Conservation (phyloP, 768 basidiomycete species). For the Tylopilus plumbeoviolaceoides region DNA sequence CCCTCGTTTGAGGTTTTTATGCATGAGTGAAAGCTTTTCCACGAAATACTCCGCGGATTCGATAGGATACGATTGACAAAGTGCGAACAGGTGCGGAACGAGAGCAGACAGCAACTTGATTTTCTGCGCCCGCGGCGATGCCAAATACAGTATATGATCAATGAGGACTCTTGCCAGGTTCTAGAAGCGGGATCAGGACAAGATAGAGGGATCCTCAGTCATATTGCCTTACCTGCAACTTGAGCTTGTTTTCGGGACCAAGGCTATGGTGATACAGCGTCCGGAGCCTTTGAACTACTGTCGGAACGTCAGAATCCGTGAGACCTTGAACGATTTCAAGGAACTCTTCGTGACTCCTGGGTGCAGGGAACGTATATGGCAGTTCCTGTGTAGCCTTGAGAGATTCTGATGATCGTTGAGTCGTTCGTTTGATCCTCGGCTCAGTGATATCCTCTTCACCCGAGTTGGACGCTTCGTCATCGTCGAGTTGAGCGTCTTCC, state of each 20-base stretch:
- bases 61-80: slow-evolving; percentile 79
- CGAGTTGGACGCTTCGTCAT: slow-evolving; percentile 34
- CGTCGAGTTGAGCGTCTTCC: slow-evolving; percentile 34
- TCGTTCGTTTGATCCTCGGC: slow-evolving; percentile 33
- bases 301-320: slow-evolving; percentile 67
- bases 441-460: slow-evolving; percentile 40
- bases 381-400: slow-evolving; percentile 51
- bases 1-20: slow-evolving; percentile 88
- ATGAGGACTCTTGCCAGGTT: slow-evolving; percentile 72
- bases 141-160: slow-evolving; percentile 80
- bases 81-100: slow-evolving; percentile 71
- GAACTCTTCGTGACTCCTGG: slow-evolving; percentile 82
- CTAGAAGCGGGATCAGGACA: slow-evolving; percentile 36
- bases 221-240: slow-evolving; percentile 66
- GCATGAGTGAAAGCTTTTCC: slow-evolving; percentile 82
- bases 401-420: slow-evolving; percentile 31
- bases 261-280: slow-evolving; percentile 90
- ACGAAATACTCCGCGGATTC: slow-evolving; percentile 76
- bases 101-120: slow-evolving; percentile 61
- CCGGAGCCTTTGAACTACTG: slow-evolving; percentile 86
- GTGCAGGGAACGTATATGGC: slow-evolving; percentile 92
- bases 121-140: slow-evolving; percentile 58
- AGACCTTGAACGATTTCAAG: slow-evolving; percentile 74
- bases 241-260: slow-evolving; percentile 87
- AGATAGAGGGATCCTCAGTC: neutral